phyloP scores from a whole-genome alignment of 2,329 filamentous ascomycete genomes.

The Xylaria sp. region DNA sequence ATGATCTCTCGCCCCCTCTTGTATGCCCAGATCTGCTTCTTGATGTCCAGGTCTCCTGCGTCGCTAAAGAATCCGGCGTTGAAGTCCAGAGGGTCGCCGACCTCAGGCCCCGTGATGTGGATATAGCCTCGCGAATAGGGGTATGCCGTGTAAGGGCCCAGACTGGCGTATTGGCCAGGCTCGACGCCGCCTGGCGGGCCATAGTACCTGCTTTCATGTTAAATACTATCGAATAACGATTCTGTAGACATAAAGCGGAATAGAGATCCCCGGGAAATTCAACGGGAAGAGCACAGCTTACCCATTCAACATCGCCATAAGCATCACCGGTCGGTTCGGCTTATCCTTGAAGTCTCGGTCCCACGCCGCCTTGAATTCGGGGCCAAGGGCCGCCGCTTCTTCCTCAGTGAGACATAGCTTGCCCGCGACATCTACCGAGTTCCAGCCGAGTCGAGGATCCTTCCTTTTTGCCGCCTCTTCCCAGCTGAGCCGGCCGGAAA shows the following conservation, averaged over 20 bases:
- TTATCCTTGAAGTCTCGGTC: constrained; percentile 57
- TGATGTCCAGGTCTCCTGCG: constrained; percentile 60
- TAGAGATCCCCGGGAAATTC: not conserved
- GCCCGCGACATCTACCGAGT: constrained; percentile 59
- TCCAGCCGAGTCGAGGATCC: constrained; percentile 60
- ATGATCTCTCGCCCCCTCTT: constrained; percentile 71
- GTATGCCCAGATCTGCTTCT: constrained; percentile 70
- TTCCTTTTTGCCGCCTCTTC: constrained; percentile 41
- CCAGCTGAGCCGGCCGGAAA: constrained; percentile 40
- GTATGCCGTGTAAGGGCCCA: constrained; percentile 65
- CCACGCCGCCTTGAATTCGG: constrained; percentile 61
- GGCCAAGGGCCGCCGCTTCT: constrained; percentile 61
- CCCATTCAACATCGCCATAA: constrained; percentile 54
- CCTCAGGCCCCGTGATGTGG: constrained; percentile 62
- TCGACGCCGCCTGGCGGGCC: constrained; percentile 31
- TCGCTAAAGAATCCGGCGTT: constrained; percentile 67
- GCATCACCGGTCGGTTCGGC: constrained; percentile 56
- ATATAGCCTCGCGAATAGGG: constrained; percentile 69
- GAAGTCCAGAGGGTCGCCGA: constrained; percentile 62
- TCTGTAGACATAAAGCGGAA: not conserved
- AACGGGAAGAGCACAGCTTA: constrained; percentile 38
- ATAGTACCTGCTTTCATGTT: constrained; percentile 21
- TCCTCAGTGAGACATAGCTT: constrained; percentile 62
- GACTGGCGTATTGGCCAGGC: constrained; percentile 59
- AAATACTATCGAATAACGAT: not conserved